Evolutionary conservation across 805 yeast genomes (phyloP), one percentile per base, ranked within the genome.

Genomic region (Ogataea minuta): DNA sequence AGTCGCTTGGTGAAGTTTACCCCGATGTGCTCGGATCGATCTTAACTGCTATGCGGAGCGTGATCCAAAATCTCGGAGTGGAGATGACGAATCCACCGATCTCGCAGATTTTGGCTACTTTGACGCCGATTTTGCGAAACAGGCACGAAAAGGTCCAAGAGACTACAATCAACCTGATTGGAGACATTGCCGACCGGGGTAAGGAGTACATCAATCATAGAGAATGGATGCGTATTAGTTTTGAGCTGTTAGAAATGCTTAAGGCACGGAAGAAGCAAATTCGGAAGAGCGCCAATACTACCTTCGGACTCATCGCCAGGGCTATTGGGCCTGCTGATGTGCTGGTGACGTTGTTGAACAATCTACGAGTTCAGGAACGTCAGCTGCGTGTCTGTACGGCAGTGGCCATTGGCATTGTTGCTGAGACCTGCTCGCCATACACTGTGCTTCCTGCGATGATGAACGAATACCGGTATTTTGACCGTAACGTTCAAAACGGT

Each of bases 281-380:
- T 31, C 67, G 98, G 47, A 71, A 81, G 21, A 84, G 90, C 0
- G 95, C 99, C 0, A 93, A 90, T 56, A 77, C 77, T 13, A 86
- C 98, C 0, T 93, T 93, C 67, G 99, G 98, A 0, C 74, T 76
- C 36, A 89, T 93, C 45, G 90, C 99, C 0, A 77, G 76, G 46
- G 95, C 95, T 0, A 82, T 93, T 34, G 99, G 99, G 0, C 99
- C 99, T 0, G 93, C 87, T 45, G 98, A 93, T 59, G 95, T 93
- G 4, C 62, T 93, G 14, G 90, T 82, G 1, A 83, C 95, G 41
- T 66, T 93, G 25, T 64, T 93, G 41, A 87, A 85, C 52, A 91
- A 91, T 52, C 67, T 93, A 49, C 74, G 86, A 44, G 95, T 90
- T 6, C 98, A 91, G 58, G 98, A 93, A 57, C 84, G 99, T 56